Evolutionary conservation across 306 rosid species (phyloP), one percentile per base, ranked within the genome.

Genomic region (Cucurbita moschata): DNA sequence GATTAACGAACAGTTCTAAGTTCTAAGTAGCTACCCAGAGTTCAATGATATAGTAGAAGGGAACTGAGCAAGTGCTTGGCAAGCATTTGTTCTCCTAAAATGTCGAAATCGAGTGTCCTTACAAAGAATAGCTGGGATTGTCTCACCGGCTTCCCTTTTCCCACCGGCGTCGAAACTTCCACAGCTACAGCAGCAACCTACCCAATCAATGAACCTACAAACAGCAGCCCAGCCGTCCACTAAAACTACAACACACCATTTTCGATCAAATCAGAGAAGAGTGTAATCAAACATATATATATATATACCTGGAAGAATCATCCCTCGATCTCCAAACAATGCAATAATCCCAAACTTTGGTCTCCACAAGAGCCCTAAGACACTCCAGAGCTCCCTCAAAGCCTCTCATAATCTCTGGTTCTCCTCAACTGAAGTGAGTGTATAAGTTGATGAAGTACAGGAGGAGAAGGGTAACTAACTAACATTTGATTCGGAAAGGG

Each of bases 111-210:
- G 79, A 7, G 72, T 57, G 75, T 92, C 96, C 77, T 85, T 88
- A 77, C 96, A 88, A 78, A 80, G 76, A 5, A 71, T 60, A 75
- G 43, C 46, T 57, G 75, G 56, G n/a, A 55, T 39, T 6, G 8
- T 18, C 74, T 77, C 72, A 68, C 23, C 80, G 15, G 30, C 77
- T 82, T 88, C 89, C 71, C 79, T 85, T 76, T 82, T 81, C 5
- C 73, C 51, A 40, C 61, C 53, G 12, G 13, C 73, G 53, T n/a
- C 12, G 12, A 61, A 80, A 72, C 4, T 71, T 35, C 81, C 86
- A 46, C 96, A 95, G 18, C 85, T 74, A 72, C 98, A 87, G 37
- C 96, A 88, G 83, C 98, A 92, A 75, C 81, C 96, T 80, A 86
- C 26, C 92, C 90, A 87, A 57, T 92, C 90, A 73, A 88, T 75